Evolutionary conservation across 805 yeast species (phyloP).

Genomic region (Yarrowia sp.): DNA sequence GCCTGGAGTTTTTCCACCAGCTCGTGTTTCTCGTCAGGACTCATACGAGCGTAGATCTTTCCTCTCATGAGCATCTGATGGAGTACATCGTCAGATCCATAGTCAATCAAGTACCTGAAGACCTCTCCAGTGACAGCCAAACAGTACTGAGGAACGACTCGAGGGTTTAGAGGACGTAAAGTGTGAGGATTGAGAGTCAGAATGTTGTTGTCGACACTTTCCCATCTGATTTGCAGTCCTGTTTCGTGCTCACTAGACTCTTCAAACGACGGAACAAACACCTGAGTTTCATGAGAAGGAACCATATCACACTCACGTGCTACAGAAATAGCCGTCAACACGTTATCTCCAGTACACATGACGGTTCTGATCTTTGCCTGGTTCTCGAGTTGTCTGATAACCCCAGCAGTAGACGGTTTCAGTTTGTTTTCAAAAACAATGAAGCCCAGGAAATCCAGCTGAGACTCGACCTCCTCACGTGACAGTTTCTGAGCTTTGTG

Average conservation of each 20-base stretch:
- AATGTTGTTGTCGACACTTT: slow-evolving; percentile 45
- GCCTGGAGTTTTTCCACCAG: slow-evolving; percentile 81
- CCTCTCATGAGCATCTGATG: slow-evolving; percentile 67
- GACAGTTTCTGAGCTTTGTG: slow-evolving; percentile 45
- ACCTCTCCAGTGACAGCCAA: slow-evolving; percentile 92
- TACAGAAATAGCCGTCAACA: slow-evolving; percentile 91
- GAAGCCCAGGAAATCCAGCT: slow-evolving; percentile 77
- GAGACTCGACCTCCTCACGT: slow-evolving; percentile 67
- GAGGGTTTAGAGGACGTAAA: slow-evolving; percentile 46
- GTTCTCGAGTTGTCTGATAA: slow-evolving; percentile 53
- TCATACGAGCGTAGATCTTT: slow-evolving; percentile 91
- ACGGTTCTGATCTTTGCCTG: slow-evolving; percentile 75
- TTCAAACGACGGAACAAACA: slow-evolving; percentile 65
- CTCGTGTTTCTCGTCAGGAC: slow-evolving; percentile 98
- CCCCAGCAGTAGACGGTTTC: slow-evolving; percentile 63
- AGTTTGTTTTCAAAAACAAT: slow-evolving; percentile 89
- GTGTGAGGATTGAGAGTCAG: slow-evolving; percentile 62
- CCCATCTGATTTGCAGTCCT: slow-evolving; percentile 39
- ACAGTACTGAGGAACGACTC: slow-evolving; percentile 47
- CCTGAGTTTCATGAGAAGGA: slow-evolving; percentile 42
- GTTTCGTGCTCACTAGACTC: slow-evolving; percentile 39
- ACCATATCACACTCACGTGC: slow-evolving; percentile 79
- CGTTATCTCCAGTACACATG: slow-evolving; percentile 98
- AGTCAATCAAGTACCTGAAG: slow-evolving; percentile 68
- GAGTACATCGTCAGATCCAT: slow-evolving; percentile 44